Evolutionary conservation across 1,284 basidiomycete species (phyloP).

Genomic region (Naganishia liquefaciens): DNA sequence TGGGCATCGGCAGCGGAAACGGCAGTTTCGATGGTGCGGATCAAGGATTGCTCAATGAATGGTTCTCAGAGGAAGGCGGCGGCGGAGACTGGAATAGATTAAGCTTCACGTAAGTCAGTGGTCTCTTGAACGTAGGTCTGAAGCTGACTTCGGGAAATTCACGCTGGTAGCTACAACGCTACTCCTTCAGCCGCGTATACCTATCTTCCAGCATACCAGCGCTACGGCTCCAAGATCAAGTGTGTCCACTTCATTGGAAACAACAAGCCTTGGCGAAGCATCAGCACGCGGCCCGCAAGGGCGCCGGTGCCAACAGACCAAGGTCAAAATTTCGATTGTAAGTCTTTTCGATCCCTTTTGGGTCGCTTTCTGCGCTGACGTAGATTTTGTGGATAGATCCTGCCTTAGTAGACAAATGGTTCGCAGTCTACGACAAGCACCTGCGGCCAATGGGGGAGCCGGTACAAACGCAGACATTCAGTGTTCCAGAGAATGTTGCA

Average conservation of each 20-base stretch:
- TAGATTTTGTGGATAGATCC: conserved; percentile 39
- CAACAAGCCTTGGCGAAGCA: conserved; percentile 85
- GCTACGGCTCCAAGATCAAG: conserved; percentile 83
- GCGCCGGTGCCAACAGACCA: conserved; percentile 52
- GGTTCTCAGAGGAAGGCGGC: conserved; percentile 62
- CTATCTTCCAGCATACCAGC: conserved; percentile 87
- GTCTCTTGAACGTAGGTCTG: background rate
- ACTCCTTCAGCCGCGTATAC: conserved; percentile 97
- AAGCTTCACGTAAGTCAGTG: conserved; percentile 66
- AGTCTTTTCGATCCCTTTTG: conserved; percentile 33
- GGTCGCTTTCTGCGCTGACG: conserved; percentile 49
- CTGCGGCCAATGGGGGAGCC: conserved; percentile 62
- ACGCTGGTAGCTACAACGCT: conserved; percentile 72
- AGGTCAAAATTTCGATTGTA: conserved; percentile 49
- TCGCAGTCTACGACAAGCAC: conserved; percentile 80
- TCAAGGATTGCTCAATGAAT: conserved; percentile 93
- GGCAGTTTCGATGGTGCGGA: conserved; percentile 97
- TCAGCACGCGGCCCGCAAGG: conserved; percentile 62
- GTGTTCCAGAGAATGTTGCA: conserved; percentile 68
- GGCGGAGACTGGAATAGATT: conserved; percentile 84
- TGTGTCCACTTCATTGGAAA: conserved; percentile 92
- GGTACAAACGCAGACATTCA: conserved; percentile 60
- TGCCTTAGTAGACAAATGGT: conserved; percentile 83
- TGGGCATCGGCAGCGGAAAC: conserved; percentile 52
- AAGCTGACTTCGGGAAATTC: conserved; percentile 10